These are phyloP conservation scores for Phytomonas sp. DNA, from an alignment of 208 protist genomes.

Conservation along the genomic window DNA sequence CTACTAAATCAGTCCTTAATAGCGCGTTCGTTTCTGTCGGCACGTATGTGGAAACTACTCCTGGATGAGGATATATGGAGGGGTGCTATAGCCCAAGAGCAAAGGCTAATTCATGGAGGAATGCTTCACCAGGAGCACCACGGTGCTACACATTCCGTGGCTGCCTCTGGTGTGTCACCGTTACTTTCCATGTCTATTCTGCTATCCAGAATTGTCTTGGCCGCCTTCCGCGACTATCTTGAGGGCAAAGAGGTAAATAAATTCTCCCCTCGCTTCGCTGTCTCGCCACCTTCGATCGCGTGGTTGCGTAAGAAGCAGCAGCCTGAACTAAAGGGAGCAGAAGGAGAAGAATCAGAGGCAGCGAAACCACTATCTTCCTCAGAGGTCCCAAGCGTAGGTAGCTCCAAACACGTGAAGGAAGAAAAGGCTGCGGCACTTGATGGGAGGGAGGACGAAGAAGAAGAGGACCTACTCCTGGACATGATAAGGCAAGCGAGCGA, in stretches of 20 bases:
- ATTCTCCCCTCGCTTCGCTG: conserved; percentile 68
- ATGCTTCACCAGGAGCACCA: neutral
- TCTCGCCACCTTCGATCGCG: conserved; percentile 54
- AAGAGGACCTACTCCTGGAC: conserved; percentile 21
- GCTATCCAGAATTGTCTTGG: conserved; percentile 36
- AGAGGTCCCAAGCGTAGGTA: neutral
- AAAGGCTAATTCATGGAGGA: neutral
- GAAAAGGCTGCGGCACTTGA: neutral
- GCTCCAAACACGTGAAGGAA: neutral
- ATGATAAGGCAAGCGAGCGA: conserved; percentile 17
- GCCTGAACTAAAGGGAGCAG: neutral
- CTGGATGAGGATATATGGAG: conserved; percentile 52
- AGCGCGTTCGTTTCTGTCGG: conserved; percentile 49
- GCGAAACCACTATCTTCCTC: neutral
- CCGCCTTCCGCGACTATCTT: conserved; percentile 50
- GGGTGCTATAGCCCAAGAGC: conserved; percentile 21
- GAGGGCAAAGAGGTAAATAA: conserved; percentile 37
- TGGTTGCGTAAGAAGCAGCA: conserved; percentile 5
- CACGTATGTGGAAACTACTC: conserved; percentile 50
- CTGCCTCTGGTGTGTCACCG: conserved; percentile 5
- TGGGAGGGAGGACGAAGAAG: neutral
- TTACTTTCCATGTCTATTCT: conserved; percentile 31
- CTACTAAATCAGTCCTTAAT: conserved; percentile 45
- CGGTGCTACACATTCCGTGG: neutral
- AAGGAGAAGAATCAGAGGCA: neutral